Base-by-base conservation (phyloP, 495 filamentous ascomycete species). In the Aspergillus sparsus region DNA sequence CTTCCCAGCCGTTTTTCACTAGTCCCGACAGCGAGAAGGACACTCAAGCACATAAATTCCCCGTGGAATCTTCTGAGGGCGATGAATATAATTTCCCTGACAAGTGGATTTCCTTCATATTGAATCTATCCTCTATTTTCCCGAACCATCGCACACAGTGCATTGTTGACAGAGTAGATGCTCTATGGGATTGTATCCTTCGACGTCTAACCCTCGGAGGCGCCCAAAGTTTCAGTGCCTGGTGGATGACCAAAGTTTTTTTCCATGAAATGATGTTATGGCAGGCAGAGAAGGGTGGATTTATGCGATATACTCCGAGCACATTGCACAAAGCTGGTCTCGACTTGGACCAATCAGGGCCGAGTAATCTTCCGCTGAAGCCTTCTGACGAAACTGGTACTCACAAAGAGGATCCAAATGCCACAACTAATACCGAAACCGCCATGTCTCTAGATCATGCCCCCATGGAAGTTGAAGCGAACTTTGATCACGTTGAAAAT, bases 181-280 rank as follows among this genome's bases (percentile, higher is more conserved):
- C 71, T 13, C 44, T 81, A 37, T 81, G 76, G 76, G 75, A 79
- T 54, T 72, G 68, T 32, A 71, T 81, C n/a, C 67, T 81, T 8
- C 77, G 73, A 55, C 71, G 76, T 8, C 57, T 81, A 57, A 97
- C 93, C 7, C 85, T 97, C 21, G 83, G 83, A 27, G 86, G 89
- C 60, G 91, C 89, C 9, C 84, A 86, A 59, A 96, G 90, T 66
- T 98, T 97, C 68, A 91, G 91, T 12, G 87, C 90, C 2, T 98
- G 94, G 94, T 97, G 94, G 92, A 89, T 97, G 55, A 92, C 91
- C n/a, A 96, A 97, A 69, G 91, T 93, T 53, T 98, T 92, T 80
- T 84, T 98, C 54, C 93, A 97, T 69, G 94, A 97, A 74, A 95
- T 96, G 92, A 85, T 92, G 66, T 76, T 87, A 39, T 98, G 94